Percentiles rank a stretch among this genome's conserved stretches.
Conservation (phyloP, 202 grass and related monocot species). For the Digitaria exilis region DNA sequence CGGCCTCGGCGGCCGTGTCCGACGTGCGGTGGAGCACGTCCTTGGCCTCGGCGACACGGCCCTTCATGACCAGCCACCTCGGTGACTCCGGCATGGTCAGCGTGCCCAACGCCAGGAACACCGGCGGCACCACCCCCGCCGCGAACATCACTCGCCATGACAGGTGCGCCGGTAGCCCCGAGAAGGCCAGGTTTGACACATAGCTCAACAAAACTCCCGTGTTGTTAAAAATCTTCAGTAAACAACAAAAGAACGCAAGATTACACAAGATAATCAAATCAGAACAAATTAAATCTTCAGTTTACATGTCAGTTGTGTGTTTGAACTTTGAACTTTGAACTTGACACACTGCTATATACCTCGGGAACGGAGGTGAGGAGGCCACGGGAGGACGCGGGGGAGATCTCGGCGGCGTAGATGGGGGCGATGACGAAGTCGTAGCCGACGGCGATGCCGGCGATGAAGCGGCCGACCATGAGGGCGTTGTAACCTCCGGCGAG, state of each 20-base stretch:
- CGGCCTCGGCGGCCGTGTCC: slow-evolving; percentile 65
- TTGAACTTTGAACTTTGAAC: no score
- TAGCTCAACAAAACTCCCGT: slow-evolving; percentile 78
- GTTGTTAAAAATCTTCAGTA: slow-evolving; percentile 69
- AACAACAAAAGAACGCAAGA: not conserved
- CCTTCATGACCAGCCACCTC: slow-evolving; percentile 91
- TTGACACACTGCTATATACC: no score
- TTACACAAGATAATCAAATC: no score
- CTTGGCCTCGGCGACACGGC: slow-evolving; percentile 57
- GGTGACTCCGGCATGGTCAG: slow-evolving; percentile 94
- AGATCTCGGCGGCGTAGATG: slow-evolving; percentile 73
- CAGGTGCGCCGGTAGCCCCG: slow-evolving; percentile 53
- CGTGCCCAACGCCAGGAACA: slow-evolving; percentile 66
- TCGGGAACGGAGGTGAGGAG: slow-evolving; percentile 74
- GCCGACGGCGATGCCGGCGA: slow-evolving; percentile 64
- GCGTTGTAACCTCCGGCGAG: slow-evolving; percentile 54
- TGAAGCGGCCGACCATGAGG: slow-evolving; percentile 62
- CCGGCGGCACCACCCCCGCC: slow-evolving; percentile 57
- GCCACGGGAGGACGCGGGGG: slow-evolving; percentile 77
- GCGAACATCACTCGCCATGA: slow-evolving; percentile 83
- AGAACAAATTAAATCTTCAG: no score
- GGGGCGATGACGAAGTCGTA: slow-evolving; percentile 71
- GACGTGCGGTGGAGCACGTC: slow-evolving; percentile 67
- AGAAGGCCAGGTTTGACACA: slow-evolving; percentile 83
- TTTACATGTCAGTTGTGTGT: no score